Percentiles rank a stretch among this genome's conserved stretches.
Conservation (phyloP, 129 eudicot genomes). For the Chrysanthemum lavandulifolium region DNA sequence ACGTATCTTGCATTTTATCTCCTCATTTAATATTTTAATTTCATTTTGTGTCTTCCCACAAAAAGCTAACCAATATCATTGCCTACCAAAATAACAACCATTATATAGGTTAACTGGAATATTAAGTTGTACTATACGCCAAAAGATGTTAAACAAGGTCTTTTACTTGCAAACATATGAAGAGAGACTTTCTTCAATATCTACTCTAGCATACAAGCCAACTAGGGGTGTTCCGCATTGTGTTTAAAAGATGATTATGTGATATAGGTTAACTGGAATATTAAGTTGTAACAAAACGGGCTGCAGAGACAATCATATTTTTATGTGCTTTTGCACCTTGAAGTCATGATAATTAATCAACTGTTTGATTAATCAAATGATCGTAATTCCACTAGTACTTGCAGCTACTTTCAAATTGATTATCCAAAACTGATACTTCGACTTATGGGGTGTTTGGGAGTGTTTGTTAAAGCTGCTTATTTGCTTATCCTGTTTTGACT, state of each 20-base stretch:
- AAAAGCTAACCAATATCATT: too few species aligned
- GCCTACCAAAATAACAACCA: neutral
- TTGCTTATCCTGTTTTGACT: too few species aligned
- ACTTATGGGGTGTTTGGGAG: neutral
- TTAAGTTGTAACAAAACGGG: neutral
- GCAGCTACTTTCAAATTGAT: too few species aligned
- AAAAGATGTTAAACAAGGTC: neutral
- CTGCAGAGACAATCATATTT: neutral
- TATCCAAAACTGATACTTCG: too few species aligned
- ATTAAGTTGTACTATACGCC: too few species aligned
- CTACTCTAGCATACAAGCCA: neutral
- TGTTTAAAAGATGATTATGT: neutral
- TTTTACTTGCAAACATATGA: neutral
- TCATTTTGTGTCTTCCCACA: too few species aligned
- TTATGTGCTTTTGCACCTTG: neutral
- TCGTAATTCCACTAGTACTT: too few species aligned
- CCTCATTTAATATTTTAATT: neutral
- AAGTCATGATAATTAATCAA: neutral
- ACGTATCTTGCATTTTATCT: constrained; percentile 7
- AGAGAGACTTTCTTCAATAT: neutral
- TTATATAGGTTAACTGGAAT: too few species aligned
- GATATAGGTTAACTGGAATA: neutral
- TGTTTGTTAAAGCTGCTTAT: neutral
- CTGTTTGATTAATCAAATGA: neutral
- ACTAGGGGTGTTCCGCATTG: neutral